phyloP scores from a whole-genome alignment of 2,329 filamentous ascomycete genomes.

The Botrytis medusae region DNA sequence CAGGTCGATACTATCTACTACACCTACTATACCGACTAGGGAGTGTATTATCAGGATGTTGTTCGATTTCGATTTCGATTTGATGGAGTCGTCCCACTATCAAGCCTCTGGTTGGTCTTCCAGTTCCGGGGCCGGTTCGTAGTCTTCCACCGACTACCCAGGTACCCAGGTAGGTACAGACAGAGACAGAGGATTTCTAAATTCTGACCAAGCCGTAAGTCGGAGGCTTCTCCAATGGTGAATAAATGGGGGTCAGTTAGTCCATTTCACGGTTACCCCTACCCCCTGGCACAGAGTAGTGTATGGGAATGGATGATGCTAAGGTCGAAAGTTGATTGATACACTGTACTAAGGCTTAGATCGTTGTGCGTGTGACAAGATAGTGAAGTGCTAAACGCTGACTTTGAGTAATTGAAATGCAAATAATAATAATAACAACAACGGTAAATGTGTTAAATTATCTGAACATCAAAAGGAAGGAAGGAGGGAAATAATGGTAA shows the following conservation, averaged over 20 bases:
- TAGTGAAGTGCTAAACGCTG: background rate
- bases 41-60: background rate
- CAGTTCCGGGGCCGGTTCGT: background rate
- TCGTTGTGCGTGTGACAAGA: constrained; percentile 5
- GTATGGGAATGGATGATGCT: background rate
- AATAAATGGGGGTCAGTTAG: background rate
- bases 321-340: background rate
- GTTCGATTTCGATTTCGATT: background rate
- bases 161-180: background rate
- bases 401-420: background rate
- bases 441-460: background rate
- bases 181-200: background rate
- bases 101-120: background rate
- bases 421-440: too few relatives aligned
- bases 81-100: background rate
- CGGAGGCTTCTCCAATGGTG: background rate
- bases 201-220: background rate
- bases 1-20: background rate
- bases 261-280: background rate
- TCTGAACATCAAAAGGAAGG: background rate
- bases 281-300: background rate
- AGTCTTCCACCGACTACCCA: background rate
- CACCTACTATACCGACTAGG: background rate
- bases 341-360: background rate
- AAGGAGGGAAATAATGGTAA: background rate